Base-by-base conservation (phyloP, 2,329 filamentous ascomycete species). In the Daldinia sp. region DNA sequence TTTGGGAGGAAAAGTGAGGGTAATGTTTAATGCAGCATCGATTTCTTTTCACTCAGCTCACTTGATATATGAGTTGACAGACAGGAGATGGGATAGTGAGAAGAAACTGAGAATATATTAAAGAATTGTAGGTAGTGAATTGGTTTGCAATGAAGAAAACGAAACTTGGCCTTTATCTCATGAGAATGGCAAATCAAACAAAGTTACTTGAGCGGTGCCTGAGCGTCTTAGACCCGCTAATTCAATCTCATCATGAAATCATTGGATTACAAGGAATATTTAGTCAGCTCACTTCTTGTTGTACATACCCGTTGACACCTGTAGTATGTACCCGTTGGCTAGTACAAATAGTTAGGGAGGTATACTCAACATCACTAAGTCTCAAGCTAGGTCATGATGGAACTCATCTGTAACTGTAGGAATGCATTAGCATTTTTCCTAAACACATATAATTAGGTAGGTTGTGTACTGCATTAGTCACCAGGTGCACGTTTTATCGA, bases 231-330 rank as follows among this genome's bases (percentile, higher is more conserved):
- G 42, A 51, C 51, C 44, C 58, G 35, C 37, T 61, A 28, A 44
- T 53, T 42, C 44, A n/a, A 41, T 51, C n/a, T 51, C 46, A 51
- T 30, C 13, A 54, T 54, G 48, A 61, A 48, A 61, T 42, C 48
- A 60, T 42, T 44, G 33, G 12, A 50, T 37, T 33, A 23, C n/a
- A 23, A 20, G 30, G 20, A 37, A 15, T 37, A 54, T 4, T 18
- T 30, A 50, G 46, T 50, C 13, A 50, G 13, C 46, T 33, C 6
- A 30, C 15, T 13, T 33, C 6, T 30, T 50, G 26, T 50, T 30
- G 28, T 50, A 50, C 35, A 6, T 37, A 37, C 35, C 20, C 2
- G 20, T 23, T 23, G 12, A 13, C 10, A 37, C 35, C 35, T 37
- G 10, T 37, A 33, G 30, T 37, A 37, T 13, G 1, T 13, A 12